Base-by-base conservation (phyloP, 306 rosid species). In the Dryas drummondii region DNA sequence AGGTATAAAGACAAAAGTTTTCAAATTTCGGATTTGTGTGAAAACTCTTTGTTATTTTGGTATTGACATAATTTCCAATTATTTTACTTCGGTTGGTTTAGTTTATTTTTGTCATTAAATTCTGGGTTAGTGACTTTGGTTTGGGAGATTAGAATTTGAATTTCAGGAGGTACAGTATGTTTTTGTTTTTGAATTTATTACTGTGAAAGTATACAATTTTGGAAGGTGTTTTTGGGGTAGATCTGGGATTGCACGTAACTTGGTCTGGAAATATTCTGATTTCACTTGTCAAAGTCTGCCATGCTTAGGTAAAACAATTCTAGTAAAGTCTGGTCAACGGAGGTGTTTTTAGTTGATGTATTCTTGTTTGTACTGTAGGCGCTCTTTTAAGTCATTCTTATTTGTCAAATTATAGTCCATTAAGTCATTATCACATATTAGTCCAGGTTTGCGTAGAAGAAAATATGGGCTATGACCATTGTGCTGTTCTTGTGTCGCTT, bases 1-100 rank as follows among this genome's bases (percentile, higher is more conserved):
- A 94, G 98, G 98, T 88, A 42, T 37, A 1, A 45, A 13, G 37
- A 32, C 37, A n/a, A 42, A 72, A 5, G 40, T 71, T 72, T 9
- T 32, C 16, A 32, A 73, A 16, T 78, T 73, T 53, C 32, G 41
- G 9, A 76, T 37, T 19, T 4, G 3, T 73, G 47, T 42, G 3
- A 12, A 26, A 7, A 32, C 37, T 13, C 2, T 16, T 26, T 49
- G 5, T 7, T 6, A 15, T 8, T 55, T 50, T 17, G 7, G 14
- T 70, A 22, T 2, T 32, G 37, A 32, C 37, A 2, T 32, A 32
- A 32, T 32, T 32, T 32, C 2, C 37, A 32, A 32, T 32, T 32
- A 32, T 32, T 32, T 32, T 32, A 32, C 37, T 32, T 32, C 37
- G 37, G 66, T 52, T 40, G 71, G 65, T 57, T n/a, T 16, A 47